phyloP scores from a whole-genome alignment of 495 filamentous ascomycete genomes.

The Sporormia fimetaria region DNA sequence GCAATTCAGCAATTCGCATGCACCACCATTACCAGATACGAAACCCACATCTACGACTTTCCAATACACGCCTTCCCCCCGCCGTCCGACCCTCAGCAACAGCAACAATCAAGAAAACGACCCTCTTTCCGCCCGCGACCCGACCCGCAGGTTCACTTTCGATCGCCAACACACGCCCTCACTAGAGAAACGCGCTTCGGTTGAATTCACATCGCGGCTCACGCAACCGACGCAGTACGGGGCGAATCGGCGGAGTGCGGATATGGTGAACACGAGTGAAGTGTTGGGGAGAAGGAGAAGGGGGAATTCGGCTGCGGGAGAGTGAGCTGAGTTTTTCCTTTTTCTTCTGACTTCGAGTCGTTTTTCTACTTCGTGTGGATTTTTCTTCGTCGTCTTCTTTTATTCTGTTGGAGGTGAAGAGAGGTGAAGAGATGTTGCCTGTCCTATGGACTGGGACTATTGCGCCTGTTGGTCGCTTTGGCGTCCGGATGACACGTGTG shows the following conservation, averaged over 20 bases:
- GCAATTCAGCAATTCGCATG: slow-evolving; percentile 35
- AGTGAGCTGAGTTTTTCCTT: slow-evolving; percentile 13
- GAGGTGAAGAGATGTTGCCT: too few species aligned
- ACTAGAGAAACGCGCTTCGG: slow-evolving; percentile 11
- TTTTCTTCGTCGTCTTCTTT: too few species aligned
- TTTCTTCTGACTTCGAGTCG: not conserved
- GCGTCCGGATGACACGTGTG: not conserved
- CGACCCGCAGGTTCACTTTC: slow-evolving; percentile 9
- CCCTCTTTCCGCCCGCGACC: slow-evolving; percentile 11
- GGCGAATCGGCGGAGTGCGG: slow-evolving; percentile 2
- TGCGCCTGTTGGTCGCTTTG: not conserved
- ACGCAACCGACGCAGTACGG: slow-evolving; percentile 5
- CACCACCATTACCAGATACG: slow-evolving; percentile 28
- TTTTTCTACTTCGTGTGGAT: not conserved
- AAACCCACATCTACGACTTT: slow-evolving; percentile 19
- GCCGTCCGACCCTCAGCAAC: slow-evolving; percentile 12
- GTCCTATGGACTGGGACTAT: too few species aligned
- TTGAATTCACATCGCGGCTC: slow-evolving; percentile 5
- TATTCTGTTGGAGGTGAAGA: too few species aligned
- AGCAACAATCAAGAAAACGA: slow-evolving; percentile 8
- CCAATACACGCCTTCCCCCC: slow-evolving; percentile 14
- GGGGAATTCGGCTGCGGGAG: slow-evolving; percentile 13
- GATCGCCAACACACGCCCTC: slow-evolving; percentile 18
- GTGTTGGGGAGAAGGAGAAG: slow-evolving; percentile 6
- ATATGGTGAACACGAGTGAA: slow-evolving; percentile 1